Base-by-base conservation (phyloP, 306 rosid genomes). In the Quillaja saponaria region DNA sequence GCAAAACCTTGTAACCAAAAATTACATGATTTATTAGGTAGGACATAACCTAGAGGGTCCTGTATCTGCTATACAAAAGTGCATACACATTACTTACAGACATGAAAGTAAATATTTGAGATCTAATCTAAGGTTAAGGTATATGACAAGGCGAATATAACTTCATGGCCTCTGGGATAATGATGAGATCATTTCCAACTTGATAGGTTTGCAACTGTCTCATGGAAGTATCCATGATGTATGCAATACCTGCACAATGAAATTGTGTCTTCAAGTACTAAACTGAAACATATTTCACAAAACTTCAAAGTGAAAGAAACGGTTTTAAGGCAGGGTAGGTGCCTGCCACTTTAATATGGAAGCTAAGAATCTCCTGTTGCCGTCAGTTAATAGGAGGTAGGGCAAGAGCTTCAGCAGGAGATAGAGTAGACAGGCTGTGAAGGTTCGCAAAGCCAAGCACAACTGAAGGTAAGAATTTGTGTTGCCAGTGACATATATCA, bases 61-160 rank as follows among this genome's bases (percentile, higher is more conserved):
- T 55, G 44, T 13, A 38, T 44, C 38, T 54, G 59, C 61, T 59
- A 78, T 74, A 73, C 77, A 59, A 64, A n/a, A 60, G 64, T 55
- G 28, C 51, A 63, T 42, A 14, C 13, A 41, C 35, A 19, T 11
- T 21, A 46, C 69, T 68, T 57, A 44, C 69, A 68, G 33, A 52
- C 34, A 68, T 69, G 55, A 56, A 13, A 48, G 52, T 49, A 49
- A 18, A 67, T 33, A 34, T 15, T 56, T 54, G 68, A 54, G 58
- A 62, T 59, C 47, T 51, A 62, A 66, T 41, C 58, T 13, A 45
- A 49, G 15, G n/a, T n/a, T n/a, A n/a, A n/a, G n/a, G 50, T 50
- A 58, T 56, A 63, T 56, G 63, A 66, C 56, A 62, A 15, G 42
- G 25, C 49, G 41, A 67, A 62, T 77, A 71, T 47, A 60, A 58